Conservation (phyloP, 495 filamentous ascomycete species). For the Penicillium turbatum region DNA sequence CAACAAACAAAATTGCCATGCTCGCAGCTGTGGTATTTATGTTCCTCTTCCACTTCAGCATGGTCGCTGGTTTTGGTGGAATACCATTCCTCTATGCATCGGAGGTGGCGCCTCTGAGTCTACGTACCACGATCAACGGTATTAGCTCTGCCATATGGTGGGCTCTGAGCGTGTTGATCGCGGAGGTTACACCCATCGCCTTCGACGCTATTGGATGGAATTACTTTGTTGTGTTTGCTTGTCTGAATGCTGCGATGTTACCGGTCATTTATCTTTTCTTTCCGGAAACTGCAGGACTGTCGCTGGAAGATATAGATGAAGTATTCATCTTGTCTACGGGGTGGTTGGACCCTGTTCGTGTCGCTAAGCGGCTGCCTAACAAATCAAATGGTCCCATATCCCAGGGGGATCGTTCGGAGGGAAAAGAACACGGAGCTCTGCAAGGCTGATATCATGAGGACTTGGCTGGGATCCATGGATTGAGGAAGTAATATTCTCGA, state of each 20-base stretch:
- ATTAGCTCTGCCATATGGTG: conserved; percentile 43
- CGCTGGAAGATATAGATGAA: conserved; percentile 53
- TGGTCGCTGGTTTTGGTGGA: conserved; percentile 48
- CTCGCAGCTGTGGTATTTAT: conserved; percentile 43
- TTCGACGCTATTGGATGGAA: conserved; percentile 14
- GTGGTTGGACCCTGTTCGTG: background rate
- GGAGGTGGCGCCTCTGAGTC: conserved; percentile 46
- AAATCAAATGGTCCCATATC: background rate
- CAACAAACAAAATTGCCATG: conserved; percentile 16
- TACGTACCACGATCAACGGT: conserved; percentile 45
- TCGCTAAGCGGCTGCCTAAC: background rate
- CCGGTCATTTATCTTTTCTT: conserved; percentile 40
- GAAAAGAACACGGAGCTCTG: background rate
- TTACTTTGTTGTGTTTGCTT: conserved; percentile 22
- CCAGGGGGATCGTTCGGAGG: background rate
- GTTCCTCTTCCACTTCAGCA: conserved; percentile 50
- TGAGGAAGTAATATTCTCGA: no score
- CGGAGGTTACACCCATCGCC: conserved; percentile 22
- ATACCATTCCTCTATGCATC: conserved; percentile 51
- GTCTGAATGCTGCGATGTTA: conserved; percentile 11
- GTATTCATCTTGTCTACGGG: conserved; percentile 33
- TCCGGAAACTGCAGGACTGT: conserved; percentile 51
- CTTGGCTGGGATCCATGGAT: no score
- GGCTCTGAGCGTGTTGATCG: conserved; percentile 28
- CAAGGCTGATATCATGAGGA: background rate